These are phyloP conservation scores for Mycena kentingensis DNA, from an alignment of 768 basidiomycete species.

Conservation along the genomic window DNA sequence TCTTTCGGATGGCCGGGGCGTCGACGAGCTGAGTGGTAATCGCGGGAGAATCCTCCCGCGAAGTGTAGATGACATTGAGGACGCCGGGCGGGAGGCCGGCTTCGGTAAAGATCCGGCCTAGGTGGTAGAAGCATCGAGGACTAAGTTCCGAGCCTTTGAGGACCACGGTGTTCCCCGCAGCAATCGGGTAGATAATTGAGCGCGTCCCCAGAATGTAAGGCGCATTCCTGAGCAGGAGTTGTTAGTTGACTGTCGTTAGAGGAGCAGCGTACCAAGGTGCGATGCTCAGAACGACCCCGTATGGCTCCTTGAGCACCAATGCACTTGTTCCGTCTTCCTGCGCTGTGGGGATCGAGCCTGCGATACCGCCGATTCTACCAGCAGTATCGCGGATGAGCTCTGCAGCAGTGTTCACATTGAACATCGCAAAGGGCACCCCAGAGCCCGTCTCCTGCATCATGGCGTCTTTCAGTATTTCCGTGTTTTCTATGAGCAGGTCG, in stretches of 20 bases:
- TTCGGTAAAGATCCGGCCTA: constrained; percentile 35
- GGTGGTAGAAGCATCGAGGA: constrained; percentile 46
- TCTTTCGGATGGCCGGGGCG: constrained; percentile 45
- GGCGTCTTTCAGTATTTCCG: constrained; percentile 1
- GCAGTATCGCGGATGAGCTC: constrained; percentile 17
- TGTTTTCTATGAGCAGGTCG: constrained; percentile 14
- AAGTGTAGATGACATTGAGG: constrained; percentile 58
- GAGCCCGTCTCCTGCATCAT: constrained; percentile 20
- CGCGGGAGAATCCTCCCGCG: constrained; percentile 53
- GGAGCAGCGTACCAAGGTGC: constrained; percentile 17
- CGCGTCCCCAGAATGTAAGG: constrained; percentile 18
- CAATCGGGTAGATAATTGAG: constrained; percentile 14
- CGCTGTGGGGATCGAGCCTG: constrained; percentile 13
- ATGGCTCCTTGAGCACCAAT: constrained; percentile 19
- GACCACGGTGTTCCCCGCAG: constrained; percentile 54
- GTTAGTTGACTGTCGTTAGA: background rate
- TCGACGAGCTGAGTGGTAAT: constrained; percentile 55
- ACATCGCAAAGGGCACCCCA: background rate
- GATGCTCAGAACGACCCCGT: constrained; percentile 18
- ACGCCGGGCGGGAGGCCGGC: constrained; percentile 67
- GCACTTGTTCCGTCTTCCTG: constrained; percentile 14
- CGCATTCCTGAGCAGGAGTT: constrained; percentile 12
- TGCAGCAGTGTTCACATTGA: constrained; percentile 9
- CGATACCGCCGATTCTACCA: constrained; percentile 9
- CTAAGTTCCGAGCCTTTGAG: constrained; percentile 66